A percentile compares a stretch with the other conserved stretches of the same genome.
Evolutionary conservation across 306 rosid species (phyloP).

Genomic region (Vigna radiata): DNA sequence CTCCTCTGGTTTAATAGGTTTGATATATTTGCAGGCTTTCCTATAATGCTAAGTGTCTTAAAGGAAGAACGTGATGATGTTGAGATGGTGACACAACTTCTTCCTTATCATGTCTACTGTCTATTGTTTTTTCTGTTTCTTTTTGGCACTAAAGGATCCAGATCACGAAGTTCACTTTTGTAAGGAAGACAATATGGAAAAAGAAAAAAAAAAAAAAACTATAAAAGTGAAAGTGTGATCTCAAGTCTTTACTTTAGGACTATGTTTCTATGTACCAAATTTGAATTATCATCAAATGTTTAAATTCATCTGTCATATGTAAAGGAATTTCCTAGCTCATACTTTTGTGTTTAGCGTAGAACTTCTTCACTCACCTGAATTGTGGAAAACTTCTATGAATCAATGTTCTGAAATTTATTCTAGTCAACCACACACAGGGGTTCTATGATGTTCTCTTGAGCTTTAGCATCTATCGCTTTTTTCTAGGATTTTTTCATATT

Average conservation of each 20-base stretch:
- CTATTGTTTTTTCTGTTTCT: slow-evolving; percentile 20
- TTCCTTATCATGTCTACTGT: slow-evolving; percentile 30
- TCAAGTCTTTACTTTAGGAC: no score
- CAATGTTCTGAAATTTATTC: not conserved
- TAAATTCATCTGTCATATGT: not conserved
- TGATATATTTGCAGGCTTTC: slow-evolving; percentile 64
- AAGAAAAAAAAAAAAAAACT: not conserved
- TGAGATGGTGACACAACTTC: slow-evolving; percentile 71
- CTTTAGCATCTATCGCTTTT: not conserved
- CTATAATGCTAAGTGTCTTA: slow-evolving; percentile 70
- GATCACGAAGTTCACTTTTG: slow-evolving; percentile 14
- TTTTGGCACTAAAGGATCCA: slow-evolving; percentile 28
- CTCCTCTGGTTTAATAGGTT: slow-evolving; percentile 26
- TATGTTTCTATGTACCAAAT: no score
- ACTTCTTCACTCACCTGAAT: slow-evolving; percentile 2
- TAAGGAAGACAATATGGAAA: not conserved
- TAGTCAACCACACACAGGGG: not conserved
- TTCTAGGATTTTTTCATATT: not conserved
- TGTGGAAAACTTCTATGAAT: not conserved
- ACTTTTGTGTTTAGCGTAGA: slow-evolving; percentile 7
- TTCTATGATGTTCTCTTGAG: slow-evolving; percentile 22
- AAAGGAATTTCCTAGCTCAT: not conserved
- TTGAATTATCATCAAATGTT: slow-evolving; percentile 11
- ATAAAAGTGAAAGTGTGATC: slow-evolving; percentile 18
- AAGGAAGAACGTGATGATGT: slow-evolving; percentile 86